A percentile compares a stretch with the other conserved stretches of the same genome.
Evolutionary conservation across 208 protist species (phyloP).

Genomic region (Crithidia expoeki): DNA sequence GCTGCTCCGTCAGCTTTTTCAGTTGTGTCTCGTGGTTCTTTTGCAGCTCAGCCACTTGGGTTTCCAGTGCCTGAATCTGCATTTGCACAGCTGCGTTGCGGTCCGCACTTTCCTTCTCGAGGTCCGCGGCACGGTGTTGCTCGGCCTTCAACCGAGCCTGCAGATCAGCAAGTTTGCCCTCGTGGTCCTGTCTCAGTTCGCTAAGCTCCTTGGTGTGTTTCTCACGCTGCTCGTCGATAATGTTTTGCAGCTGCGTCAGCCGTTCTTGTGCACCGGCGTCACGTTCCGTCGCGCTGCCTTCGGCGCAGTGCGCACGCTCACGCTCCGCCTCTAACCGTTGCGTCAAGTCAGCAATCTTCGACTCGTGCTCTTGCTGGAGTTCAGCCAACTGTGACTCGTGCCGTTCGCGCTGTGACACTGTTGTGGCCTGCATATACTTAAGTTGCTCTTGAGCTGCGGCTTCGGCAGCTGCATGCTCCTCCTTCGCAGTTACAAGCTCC

Average conservation of each 20-base stretch:
- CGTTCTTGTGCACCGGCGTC: slow-evolving; percentile 4
- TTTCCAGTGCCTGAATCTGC: too few species aligned
- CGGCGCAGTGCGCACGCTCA: slow-evolving; percentile 21
- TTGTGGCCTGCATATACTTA: too few species aligned
- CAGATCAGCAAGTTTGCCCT: not conserved
- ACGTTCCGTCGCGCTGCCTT: slow-evolving; percentile 11
- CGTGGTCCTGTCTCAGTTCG: slow-evolving; percentile 7
- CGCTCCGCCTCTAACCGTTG: slow-evolving; percentile 15
- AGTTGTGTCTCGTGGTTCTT: not conserved
- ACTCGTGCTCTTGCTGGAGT: slow-evolving; percentile 3
- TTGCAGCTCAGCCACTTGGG: not conserved
- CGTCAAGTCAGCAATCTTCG: slow-evolving; percentile 9
- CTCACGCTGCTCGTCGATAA: not conserved
- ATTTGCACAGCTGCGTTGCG: too few species aligned
- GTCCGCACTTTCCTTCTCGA: too few species aligned
- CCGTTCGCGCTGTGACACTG: too few species aligned
- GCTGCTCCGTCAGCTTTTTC: slow-evolving; percentile 24
- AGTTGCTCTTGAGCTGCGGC: not conserved
- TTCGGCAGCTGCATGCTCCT: too few species aligned
- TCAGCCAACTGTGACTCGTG: not conserved
- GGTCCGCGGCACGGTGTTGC: too few species aligned
- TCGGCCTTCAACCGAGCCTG: too few species aligned
- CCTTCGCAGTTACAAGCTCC: too few species aligned
- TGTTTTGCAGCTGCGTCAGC: not conserved
- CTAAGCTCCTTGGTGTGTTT: not conserved